Base-by-base conservation (phyloP, 2,329 filamentous ascomycete genomes). In the Trichoderma guizhouense region DNA sequence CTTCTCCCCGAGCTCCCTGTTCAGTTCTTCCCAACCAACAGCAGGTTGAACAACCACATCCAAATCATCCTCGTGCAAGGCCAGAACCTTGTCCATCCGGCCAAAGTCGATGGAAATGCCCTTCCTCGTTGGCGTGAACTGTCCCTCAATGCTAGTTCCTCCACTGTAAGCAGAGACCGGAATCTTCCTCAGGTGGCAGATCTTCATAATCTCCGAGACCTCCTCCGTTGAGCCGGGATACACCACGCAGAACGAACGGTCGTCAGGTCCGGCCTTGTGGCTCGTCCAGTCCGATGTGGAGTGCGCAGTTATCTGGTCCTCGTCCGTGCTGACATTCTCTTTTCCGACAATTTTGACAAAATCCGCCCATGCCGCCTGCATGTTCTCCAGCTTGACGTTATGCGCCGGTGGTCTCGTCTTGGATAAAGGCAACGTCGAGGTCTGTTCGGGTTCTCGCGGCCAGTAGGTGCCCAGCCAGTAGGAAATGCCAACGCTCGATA, bases 91-190 rank as follows among this genome's bases (percentile, higher is more conserved):
- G 82, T 95, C 89, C 95, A 98, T 97, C 73, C 91, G 88, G 65
- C 87, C 87, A 80, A 97, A 97, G 81, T 97, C 93, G 77, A 98
- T 88, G 76, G 93, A 95, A 36, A 97, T 89, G 24, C 95, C 95
- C 71, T 93, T 92, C 75, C 90, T 85, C 18, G 94, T 97, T 2
- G 94, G 89, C 1, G 93, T 90, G 81, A 93, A 97, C 81, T 97
- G 93, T 1, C 95, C 95, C 82, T 98, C 95, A 36, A 98, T 84
- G 77, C 92, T 95, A 8, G 95, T 97, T 39, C 95, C 95, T 57
- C 95, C 95, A 71, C 91, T 94, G 83, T 94, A 97, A 3, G 91
- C 92, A 4, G 93, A 95, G 28, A 97, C 93, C 6, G 95, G 95
- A 74, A 98, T 96, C 71, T 87, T 86, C 53, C 95, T 86, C 77